A percentile compares a stretch with the other conserved stretches of the same genome.
Evolutionary conservation across 1,284 basidiomycete species (phyloP).

Genomic region (Laetiporus sulphureus): DNA sequence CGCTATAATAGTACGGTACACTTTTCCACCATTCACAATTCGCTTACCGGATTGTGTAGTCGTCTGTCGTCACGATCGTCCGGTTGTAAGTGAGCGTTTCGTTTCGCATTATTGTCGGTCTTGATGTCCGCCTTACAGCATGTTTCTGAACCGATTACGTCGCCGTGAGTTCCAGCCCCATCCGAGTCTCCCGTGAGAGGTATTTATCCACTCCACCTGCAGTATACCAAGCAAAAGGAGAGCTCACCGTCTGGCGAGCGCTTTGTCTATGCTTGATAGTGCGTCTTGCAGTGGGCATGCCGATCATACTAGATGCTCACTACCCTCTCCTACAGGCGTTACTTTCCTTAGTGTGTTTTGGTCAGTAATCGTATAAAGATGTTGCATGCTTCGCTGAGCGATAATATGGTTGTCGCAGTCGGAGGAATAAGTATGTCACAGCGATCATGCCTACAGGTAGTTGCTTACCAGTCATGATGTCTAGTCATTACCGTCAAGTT

Average conservation of each 20-base stretch:
- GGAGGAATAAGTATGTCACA: not conserved
- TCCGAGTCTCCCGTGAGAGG: not conserved
- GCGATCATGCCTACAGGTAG: not conserved
- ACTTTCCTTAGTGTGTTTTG: slow-evolving; percentile 1
- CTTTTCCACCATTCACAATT: not conserved
- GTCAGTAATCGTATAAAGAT: not conserved
- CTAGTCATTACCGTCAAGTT: not conserved
- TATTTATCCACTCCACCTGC: not conserved
- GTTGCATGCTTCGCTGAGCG: not conserved
- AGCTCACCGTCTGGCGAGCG: not conserved
- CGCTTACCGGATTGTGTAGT: not conserved
- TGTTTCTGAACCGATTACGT: not conserved
- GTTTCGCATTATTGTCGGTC: not conserved
- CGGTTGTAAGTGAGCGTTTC: not conserved
- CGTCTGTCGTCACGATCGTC: not conserved
- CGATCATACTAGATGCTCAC: not conserved
- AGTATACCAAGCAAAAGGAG: not conserved
- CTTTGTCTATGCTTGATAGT: not conserved
- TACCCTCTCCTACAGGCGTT: not conserved
- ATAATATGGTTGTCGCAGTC: not conserved
- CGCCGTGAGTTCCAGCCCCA: not conserved
- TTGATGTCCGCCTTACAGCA: not conserved
- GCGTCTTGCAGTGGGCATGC: not conserved
- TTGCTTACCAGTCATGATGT: not conserved
- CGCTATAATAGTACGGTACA: not conserved